Evolutionary conservation across 2,329 filamentous ascomycete genomes (phyloP).

Genomic region (Aureobasidium subglaciale): DNA sequence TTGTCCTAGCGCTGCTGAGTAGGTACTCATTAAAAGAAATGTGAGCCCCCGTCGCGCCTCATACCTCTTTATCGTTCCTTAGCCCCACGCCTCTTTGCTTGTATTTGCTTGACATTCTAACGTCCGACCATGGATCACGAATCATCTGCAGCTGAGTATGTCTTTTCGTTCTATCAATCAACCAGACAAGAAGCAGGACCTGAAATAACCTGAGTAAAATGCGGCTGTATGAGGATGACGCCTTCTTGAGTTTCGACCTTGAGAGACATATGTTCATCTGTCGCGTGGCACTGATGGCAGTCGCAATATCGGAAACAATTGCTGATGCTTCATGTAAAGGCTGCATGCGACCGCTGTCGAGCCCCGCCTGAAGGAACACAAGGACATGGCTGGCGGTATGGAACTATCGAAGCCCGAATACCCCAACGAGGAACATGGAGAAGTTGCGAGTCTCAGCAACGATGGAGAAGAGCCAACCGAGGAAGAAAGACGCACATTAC

Average conservation of each 20-base stretch:
- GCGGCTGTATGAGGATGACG: background rate
- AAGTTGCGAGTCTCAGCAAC: conserved; percentile 17
- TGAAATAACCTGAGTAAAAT: background rate
- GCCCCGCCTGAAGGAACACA: conserved; percentile 4
- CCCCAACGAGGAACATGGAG: background rate
- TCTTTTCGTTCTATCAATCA: background rate
- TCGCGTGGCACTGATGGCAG: background rate
- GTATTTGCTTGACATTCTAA: conserved; percentile 6
- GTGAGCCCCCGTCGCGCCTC: background rate
- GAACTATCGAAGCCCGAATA: conserved; percentile 10
- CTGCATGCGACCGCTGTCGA: conserved; percentile 14
- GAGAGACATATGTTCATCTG: background rate
- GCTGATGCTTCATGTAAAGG: background rate
- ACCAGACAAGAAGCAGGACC: background rate
- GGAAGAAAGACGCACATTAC: conserved; percentile 36
- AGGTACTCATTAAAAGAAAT: conserved; percentile 8
- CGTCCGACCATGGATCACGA: conserved; percentile 14
- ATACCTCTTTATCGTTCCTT: conserved; percentile 5
- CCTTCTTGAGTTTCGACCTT: background rate
- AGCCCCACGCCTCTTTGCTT: conserved; percentile 12
- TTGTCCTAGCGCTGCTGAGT: conserved; percentile 7
- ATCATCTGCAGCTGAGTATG: conserved; percentile 11
- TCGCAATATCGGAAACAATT: background rate
- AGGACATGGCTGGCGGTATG: conserved; percentile 15
- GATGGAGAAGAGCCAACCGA: conserved; percentile 35